Conservation (phyloP, 2,329 filamentous ascomycete genomes). For the Fusarium irregulare region DNA sequence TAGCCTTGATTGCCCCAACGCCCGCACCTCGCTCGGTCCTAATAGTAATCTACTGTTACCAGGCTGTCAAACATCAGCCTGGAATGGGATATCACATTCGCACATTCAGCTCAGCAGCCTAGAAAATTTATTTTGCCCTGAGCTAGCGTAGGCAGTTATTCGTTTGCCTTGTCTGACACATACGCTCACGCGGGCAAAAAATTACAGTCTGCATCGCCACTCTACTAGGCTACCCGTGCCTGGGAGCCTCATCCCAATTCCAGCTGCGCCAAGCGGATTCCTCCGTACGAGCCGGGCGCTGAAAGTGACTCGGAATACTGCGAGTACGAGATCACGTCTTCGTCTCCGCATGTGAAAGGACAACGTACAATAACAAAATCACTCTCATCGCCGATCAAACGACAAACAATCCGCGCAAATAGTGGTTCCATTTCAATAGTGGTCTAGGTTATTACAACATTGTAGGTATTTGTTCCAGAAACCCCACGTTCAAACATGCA, state of each 20-base stretch:
- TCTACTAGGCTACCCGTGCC: slow-evolving; percentile 1
- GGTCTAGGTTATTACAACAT: slow-evolving; percentile 10
- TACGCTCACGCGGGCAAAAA: slow-evolving; percentile 11
- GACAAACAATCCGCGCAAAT: neutral
- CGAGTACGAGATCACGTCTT: slow-evolving; percentile 12
- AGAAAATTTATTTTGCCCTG: slow-evolving; percentile 8
- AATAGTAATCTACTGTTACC: neutral
- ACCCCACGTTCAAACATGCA: slow-evolving; percentile 6
- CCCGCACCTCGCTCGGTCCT: slow-evolving; percentile 1
- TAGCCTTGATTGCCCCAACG: slow-evolving; percentile 11
- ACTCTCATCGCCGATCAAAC: slow-evolving; percentile 1
- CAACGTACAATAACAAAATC: neutral
- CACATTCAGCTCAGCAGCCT: slow-evolving; percentile 15
- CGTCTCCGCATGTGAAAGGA: neutral
- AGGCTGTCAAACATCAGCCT: slow-evolving; percentile 12
- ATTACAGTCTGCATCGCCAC: slow-evolving; percentile 24
- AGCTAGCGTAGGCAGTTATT: slow-evolving; percentile 10
- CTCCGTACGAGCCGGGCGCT: slow-evolving; percentile 32
- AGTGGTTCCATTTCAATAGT: slow-evolving; percentile 1
- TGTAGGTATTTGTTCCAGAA: slow-evolving; percentile 16
- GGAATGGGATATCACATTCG: slow-evolving; percentile 1
- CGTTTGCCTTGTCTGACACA: slow-evolving; percentile 24
- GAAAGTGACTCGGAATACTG: slow-evolving; percentile 12
- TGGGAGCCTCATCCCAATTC: slow-evolving; percentile 13
- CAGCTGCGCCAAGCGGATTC: slow-evolving; percentile 26